Conservation (phyloP, 73 alveolate species). For the Blepharisma japonicum region DNA sequence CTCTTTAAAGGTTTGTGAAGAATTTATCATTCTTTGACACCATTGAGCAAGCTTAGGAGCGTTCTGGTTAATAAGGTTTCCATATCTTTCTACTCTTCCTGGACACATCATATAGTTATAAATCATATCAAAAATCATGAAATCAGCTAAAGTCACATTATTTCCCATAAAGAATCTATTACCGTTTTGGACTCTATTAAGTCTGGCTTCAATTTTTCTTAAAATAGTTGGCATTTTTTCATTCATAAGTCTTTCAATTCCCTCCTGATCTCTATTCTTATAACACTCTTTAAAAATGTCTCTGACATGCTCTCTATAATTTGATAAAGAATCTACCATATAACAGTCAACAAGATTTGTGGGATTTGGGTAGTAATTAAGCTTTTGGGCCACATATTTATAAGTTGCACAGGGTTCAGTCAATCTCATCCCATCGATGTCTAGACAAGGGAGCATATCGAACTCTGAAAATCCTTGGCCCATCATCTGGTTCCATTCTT, state of each 20-base stretch:
- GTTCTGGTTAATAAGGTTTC: background rate
- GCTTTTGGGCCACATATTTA: background rate
- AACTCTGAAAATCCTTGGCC: background rate
- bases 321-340: background rate
- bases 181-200: background rate
- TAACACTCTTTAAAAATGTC: background rate
- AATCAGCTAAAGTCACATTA: background rate
- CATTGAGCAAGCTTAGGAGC: background rate
- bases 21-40: background rate
- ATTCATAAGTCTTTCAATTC: background rate
- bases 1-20: background rate
- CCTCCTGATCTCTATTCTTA: background rate
- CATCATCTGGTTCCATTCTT: background rate
- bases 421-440: background rate
- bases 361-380: background rate
- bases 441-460: background rate
- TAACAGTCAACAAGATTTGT: background rate
- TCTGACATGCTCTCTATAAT: background rate
- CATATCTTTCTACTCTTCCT: background rate
- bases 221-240: background rate
- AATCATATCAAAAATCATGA: background rate
- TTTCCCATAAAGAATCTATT: background rate
- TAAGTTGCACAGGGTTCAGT: background rate
- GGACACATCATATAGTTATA: background rate
- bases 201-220: background rate